Conservation (phyloP, 169 alveolate species). For the Plasmodium coatneyi region DNA sequence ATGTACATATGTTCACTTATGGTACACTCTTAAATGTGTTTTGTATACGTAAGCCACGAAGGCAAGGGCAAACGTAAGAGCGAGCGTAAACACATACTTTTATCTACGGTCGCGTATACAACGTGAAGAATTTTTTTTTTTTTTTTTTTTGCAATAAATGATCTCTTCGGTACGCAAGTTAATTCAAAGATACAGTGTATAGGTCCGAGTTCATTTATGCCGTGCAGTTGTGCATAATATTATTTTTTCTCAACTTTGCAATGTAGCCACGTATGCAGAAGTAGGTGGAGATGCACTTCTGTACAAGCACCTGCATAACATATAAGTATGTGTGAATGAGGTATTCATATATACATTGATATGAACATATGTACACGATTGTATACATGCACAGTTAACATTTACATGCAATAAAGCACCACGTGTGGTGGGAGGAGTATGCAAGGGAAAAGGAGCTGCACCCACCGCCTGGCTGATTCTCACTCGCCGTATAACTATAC, state of each 20-base stretch:
- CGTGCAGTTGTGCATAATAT: neutral
- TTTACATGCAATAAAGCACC: neutral
- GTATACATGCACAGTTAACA: neutral
- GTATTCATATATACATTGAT: neutral
- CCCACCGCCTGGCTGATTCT: neutral
- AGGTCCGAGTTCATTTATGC: neutral
- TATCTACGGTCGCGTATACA: neutral
- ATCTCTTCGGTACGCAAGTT: neutral
- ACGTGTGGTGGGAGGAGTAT: neutral
- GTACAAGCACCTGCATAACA: neutral
- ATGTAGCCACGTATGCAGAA: neutral
- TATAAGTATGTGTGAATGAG: neutral
- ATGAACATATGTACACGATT: neutral
- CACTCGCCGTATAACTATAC: neutral
- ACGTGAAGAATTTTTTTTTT: conserved; percentile 7
- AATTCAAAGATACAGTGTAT: neutral
- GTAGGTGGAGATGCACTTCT: neutral
- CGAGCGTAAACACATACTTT: neutral
- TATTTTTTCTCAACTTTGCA: neutral
- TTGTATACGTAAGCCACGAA: neutral
- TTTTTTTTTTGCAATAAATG: conserved; percentile 2
- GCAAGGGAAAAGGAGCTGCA: neutral
- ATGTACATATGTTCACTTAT: neutral
- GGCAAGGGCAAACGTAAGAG: neutral
- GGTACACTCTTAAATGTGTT: neutral